These are phyloP conservation scores for Trichaptum fuscoviolaceum DNA, from an alignment of 768 basidiomycete species.

Conservation along the genomic window DNA sequence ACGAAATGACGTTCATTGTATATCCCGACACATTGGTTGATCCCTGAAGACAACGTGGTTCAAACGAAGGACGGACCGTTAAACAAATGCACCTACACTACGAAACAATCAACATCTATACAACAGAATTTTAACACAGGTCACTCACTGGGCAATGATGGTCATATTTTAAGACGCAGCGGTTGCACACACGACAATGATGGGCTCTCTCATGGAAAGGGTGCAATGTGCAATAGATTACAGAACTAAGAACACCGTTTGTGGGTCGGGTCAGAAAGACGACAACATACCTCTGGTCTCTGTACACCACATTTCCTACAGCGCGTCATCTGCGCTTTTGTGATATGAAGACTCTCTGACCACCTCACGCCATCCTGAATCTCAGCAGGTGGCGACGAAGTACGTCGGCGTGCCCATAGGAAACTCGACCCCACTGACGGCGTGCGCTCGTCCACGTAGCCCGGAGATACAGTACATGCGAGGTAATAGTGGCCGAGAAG, in stretches of 20 bases:
- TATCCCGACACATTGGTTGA: constrained; percentile 95
- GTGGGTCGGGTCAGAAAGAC: neutral
- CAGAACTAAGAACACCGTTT: constrained; percentile 7
- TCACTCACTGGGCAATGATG: constrained; percentile 84
- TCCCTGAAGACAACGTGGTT: constrained; percentile 47
- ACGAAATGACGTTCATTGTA: constrained; percentile 96
- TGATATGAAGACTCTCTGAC: constrained; percentile 45
- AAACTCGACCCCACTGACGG: constrained; percentile 33
- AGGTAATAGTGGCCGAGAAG: constrained; percentile 81
- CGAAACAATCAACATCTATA: neutral
- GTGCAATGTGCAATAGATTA: neutral
- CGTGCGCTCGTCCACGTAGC: constrained; percentile 64
- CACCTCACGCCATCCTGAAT: constrained; percentile 42
- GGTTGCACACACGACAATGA: constrained; percentile 89
- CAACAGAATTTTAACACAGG: constrained; percentile 2
- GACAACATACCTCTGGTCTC: constrained; percentile 69
- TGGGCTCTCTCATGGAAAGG: constrained; percentile 66
- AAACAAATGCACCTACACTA: constrained; percentile 23
- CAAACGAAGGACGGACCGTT: neutral
- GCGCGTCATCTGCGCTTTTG: constrained; percentile 48
- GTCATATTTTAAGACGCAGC: constrained; percentile 85
- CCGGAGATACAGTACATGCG: constrained; percentile 74
- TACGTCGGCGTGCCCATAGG: constrained; percentile 52
- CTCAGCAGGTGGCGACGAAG: constrained; percentile 13
- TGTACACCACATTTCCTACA: constrained; percentile 65